Conservation (phyloP, 2,329 filamentous ascomycete genomes). For the Tricladium varicosporioides region DNA sequence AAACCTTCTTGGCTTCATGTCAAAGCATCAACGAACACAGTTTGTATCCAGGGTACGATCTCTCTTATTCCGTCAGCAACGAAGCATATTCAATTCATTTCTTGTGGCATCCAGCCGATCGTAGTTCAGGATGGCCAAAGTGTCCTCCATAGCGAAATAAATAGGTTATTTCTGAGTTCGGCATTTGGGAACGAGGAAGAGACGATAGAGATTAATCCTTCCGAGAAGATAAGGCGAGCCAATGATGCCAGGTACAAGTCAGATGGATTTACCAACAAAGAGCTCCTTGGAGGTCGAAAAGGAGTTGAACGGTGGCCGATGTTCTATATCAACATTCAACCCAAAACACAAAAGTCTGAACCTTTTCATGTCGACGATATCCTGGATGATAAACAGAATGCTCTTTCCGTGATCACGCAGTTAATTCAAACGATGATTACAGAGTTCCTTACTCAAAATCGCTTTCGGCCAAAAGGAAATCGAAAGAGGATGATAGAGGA, state of each 20-base stretch:
- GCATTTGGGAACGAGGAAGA: conserved; percentile 67
- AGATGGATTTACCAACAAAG: conserved; percentile 48
- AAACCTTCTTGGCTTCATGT: conserved; percentile 65
- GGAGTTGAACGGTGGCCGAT: conserved; percentile 81
- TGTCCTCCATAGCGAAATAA: conserved; percentile 74
- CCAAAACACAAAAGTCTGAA: conserved; percentile 17
- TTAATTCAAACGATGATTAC: conserved; percentile 67
- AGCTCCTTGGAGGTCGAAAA: conserved; percentile 55
- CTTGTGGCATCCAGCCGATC: conserved; percentile 70
- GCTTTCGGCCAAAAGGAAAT: conserved; percentile 45
- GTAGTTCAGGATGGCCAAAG: conserved; percentile 54
- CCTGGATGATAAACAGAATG: conserved; percentile 45
- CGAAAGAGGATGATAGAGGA: no score
- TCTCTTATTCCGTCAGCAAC: conserved; percentile 69
- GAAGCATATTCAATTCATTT: conserved; percentile 76
- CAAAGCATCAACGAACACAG: conserved; percentile 59
- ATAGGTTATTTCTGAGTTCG: conserved; percentile 72
- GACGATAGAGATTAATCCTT: conserved; percentile 34
- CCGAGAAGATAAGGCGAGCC: conserved; percentile 36
- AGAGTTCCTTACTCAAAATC: conserved; percentile 73
- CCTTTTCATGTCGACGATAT: conserved; percentile 38
- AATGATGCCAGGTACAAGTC: conserved; percentile 43
- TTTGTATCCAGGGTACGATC: conserved; percentile 69
- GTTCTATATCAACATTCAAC: conserved; percentile 73
- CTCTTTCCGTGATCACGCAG: conserved; percentile 50